These are phyloP conservation scores for Fusarium bulbicola DNA, from an alignment of 2,329 filamentous ascomycete species.

Conservation along the genomic window DNA sequence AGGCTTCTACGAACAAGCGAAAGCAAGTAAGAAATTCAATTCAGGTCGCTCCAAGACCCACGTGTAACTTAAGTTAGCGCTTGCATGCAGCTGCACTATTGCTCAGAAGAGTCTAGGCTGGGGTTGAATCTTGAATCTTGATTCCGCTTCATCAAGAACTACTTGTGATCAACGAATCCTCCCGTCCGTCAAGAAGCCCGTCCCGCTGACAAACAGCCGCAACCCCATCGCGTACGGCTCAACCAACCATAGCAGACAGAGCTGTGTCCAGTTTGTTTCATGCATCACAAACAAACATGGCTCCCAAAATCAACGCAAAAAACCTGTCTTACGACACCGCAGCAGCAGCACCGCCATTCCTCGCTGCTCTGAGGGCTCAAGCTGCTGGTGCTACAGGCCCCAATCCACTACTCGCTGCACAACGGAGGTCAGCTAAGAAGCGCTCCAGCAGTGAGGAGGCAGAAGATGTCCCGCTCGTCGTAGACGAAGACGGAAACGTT, in stretches of 20 bases:
- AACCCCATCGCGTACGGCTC: conserved; percentile 11
- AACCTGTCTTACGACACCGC: conserved; percentile 72
- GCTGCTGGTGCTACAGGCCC: conserved; percentile 59
- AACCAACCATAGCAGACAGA: conserved; percentile 19
- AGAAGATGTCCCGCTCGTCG: conserved; percentile 79
- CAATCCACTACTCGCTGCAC: conserved; percentile 61
- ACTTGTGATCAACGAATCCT: background rate
- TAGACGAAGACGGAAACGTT: conserved; percentile 77
- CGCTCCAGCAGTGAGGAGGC: conserved; percentile 73
- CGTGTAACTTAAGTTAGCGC: conserved; percentile 2
- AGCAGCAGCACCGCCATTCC: conserved; percentile 69
- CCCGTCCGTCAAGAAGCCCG: background rate
- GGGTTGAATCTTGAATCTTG: background rate
- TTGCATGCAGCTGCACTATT: conserved; percentile 17
- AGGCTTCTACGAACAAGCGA: background rate
- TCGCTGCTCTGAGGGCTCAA: conserved; percentile 65
- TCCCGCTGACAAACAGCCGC: conserved; percentile 28
- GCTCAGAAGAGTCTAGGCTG: conserved; percentile 20
- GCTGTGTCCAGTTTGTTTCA: background rate
- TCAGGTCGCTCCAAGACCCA: conserved; percentile 9
- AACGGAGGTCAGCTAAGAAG: conserved; percentile 61
- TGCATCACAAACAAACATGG: conserved; percentile 47
- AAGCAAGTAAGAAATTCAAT: conserved; percentile 7
- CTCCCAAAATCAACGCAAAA: conserved; percentile 73
- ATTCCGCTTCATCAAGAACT: conserved; percentile 7